Evolutionary conservation across 2,329 filamentous ascomycete species (phyloP).

Genomic region (Claviceps digitariae): DNA sequence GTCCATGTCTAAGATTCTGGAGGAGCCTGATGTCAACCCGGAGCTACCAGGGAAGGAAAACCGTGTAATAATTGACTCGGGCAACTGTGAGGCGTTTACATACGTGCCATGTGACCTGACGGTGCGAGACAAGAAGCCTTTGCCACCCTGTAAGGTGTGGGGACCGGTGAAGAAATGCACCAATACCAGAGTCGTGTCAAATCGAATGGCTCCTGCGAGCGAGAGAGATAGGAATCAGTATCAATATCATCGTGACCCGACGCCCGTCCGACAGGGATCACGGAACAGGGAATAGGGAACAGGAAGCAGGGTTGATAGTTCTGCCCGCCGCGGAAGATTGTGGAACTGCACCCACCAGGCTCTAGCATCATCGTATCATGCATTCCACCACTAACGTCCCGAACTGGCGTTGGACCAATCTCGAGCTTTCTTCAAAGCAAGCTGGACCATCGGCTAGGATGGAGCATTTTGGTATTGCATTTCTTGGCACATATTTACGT

Average conservation of each 20-base stretch:
- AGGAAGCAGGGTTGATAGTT: background rate
- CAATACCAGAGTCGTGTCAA: conserved; percentile 5
- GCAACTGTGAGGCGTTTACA: background rate
- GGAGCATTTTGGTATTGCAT: background rate
- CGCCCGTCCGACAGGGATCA: background rate
- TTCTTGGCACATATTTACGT: background rate
- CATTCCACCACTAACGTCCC: background rate
- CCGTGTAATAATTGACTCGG: background rate
- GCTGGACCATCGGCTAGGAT: background rate
- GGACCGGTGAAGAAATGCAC: conserved; percentile 12
- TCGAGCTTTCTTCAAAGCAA: background rate
- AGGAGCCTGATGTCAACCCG: background rate
- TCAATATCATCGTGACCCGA: background rate
- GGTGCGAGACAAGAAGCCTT: conserved; percentile 3
- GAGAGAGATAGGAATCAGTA: background rate
- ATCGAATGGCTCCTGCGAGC: background rate
- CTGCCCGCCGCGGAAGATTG: background rate
- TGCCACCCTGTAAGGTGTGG: conserved; percentile 6
- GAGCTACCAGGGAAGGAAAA: background rate
- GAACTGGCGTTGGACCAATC: background rate
- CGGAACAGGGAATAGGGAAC: background rate
- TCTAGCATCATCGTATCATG: background rate
- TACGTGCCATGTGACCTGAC: conserved; percentile 5
- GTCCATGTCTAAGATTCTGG: background rate
- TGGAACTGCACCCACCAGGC: background rate